A percentile compares a stretch with the other conserved stretches of the same genome.
These are phyloP conservation scores for Zelopaecilomyces penicillatus DNA, from an alignment of 2,329 filamentous ascomycete species.

Conservation along the genomic window DNA sequence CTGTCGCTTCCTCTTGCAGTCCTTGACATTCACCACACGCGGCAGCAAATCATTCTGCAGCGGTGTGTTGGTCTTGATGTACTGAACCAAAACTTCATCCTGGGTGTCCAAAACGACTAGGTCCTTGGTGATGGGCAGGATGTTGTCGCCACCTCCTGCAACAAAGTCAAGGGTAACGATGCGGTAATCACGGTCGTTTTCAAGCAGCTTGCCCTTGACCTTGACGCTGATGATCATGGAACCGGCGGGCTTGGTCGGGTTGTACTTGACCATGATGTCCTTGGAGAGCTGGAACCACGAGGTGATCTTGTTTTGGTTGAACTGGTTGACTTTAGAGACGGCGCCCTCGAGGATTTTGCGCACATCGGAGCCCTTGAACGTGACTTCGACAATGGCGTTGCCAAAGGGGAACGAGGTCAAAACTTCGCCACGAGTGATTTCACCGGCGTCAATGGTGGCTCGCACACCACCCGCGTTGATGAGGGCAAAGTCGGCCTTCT, in stretches of 20 bases:
- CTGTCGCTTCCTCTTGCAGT: too few relatives aligned
- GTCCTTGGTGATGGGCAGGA: slow-evolving; percentile 33
- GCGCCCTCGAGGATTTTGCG: slow-evolving; percentile 52
- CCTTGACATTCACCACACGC: slow-evolving; percentile 17
- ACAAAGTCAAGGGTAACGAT: slow-evolving; percentile 57
- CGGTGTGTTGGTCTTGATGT: slow-evolving; percentile 40
- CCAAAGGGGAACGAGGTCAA: slow-evolving; percentile 59
- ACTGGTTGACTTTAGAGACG: slow-evolving; percentile 45
- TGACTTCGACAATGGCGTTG: slow-evolving; percentile 54
- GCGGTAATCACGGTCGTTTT: slow-evolving; percentile 39
- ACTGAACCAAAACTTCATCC: slow-evolving; percentile 44
- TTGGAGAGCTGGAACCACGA: slow-evolving; percentile 54
- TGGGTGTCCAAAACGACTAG: slow-evolving; percentile 42
- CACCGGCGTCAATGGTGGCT: slow-evolving; percentile 51
- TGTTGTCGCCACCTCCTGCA: slow-evolving; percentile 54
- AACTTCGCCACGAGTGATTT: slow-evolving; percentile 55
- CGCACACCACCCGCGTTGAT: slow-evolving; percentile 58
- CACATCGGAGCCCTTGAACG: slow-evolving; percentile 42
- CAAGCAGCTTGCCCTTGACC: slow-evolving; percentile 40
- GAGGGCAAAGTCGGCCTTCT: slow-evolving; percentile 45
- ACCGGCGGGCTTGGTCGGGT: slow-evolving; percentile 40
- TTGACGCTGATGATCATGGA: slow-evolving; percentile 44
- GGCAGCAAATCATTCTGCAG: slow-evolving; percentile 41
- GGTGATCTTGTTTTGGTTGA: slow-evolving; percentile 43
- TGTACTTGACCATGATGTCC: slow-evolving; percentile 49